Evolutionary conservation across 2,329 filamentous ascomycete species (phyloP).

Genomic region (Pseudocercospora vitis): DNA sequence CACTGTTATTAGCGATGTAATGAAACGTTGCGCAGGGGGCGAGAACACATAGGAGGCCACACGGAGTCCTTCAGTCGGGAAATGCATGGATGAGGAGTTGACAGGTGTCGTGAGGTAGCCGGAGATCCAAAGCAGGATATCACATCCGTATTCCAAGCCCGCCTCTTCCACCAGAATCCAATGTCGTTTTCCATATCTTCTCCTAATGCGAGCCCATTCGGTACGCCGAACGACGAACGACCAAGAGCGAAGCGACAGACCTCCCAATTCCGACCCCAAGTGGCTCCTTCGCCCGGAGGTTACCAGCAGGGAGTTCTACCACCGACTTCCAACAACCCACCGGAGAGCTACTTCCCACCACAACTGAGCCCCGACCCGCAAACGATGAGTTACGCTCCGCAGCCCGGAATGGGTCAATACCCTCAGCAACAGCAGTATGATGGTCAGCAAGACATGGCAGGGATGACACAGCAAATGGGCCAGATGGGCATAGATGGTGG

Average conservation of each 20-base stretch:
- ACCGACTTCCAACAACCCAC: conserved; percentile 12
- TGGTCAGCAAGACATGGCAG: conserved; percentile 41
- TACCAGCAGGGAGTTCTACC: conserved; percentile 45
- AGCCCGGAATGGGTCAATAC: conserved; percentile 22
- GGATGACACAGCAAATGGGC: conserved; percentile 72
- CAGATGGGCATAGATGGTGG: conserved; percentile 65
- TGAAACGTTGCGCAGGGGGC: not conserved
- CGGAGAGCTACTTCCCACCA: conserved; percentile 45
- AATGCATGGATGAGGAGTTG: not conserved
- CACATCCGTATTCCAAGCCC: not conserved
- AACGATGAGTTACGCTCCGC: conserved; percentile 27
- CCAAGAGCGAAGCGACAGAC: conserved; percentile 25
- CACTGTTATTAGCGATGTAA: not conserved
- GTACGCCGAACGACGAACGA: conserved; percentile 29
- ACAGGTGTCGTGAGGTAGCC: not conserved
- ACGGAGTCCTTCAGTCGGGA: not conserved
- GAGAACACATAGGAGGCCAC: not conserved
- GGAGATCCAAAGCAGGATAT: not conserved
- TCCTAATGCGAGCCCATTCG: conserved; percentile 30
- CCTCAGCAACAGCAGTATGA: conserved; percentile 19
- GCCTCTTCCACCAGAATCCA: not conserved
- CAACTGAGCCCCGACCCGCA: conserved; percentile 33
- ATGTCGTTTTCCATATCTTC: conserved; percentile 27
- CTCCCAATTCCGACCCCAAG: conserved; percentile 42
- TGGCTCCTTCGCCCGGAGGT: conserved; percentile 46